Evolutionary conservation across 2,329 filamentous ascomycete genomes (phyloP), one percentile per base, ranked within the genome.

Genomic region (Lasiodiplodia hormozganensis): DNA sequence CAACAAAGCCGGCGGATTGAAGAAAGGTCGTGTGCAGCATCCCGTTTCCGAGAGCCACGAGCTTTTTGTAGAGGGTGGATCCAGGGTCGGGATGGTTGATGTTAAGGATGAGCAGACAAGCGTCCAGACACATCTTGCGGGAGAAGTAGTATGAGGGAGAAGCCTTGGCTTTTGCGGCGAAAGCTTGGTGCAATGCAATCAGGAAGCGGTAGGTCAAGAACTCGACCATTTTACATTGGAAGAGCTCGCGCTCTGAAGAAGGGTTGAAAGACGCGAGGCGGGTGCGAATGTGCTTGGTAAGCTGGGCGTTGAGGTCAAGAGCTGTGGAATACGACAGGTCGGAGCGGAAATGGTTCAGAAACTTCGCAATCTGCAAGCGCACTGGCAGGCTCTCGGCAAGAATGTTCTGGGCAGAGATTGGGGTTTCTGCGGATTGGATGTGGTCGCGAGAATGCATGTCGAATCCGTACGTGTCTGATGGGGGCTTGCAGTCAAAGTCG

Each of bases 61-160:
- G 43, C n/a, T 52, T 64, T 14, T 11, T 38, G 7, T 36, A 64
- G 14, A 23, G 23, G 4, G 5, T 28, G 12, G 47, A 36, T 6
- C 40, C 31, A 8, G 28, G 60, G 5, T 23, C 31, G 23, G 60
- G 47, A 6, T 52, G 43, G n/a, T 36, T 81, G 75, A 94, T 92
- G 76, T 87, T 92, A 85, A 96, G 89, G 76, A 94, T 90, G 16
- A 90, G 87, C 73, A 71, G 73, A 18, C 81, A 79, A 2, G 78
- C 73, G 43, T 87, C 85, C 2, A 86, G 69, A 69, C 80, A 83
- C 8, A 82, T 75, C 69, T 84, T 85, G 40, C 81, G 79, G 0
- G 85, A 87, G 75, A 82, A 85, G 70, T 85, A 80, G 71, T 82
- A 88, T 4, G 81, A 69, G 0, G 83, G 85, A 62, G 86, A 81